Base-by-base conservation (phyloP, 371 early-diverging fungal genomes). In the Batrachochytrium dendrobatidis region DNA sequence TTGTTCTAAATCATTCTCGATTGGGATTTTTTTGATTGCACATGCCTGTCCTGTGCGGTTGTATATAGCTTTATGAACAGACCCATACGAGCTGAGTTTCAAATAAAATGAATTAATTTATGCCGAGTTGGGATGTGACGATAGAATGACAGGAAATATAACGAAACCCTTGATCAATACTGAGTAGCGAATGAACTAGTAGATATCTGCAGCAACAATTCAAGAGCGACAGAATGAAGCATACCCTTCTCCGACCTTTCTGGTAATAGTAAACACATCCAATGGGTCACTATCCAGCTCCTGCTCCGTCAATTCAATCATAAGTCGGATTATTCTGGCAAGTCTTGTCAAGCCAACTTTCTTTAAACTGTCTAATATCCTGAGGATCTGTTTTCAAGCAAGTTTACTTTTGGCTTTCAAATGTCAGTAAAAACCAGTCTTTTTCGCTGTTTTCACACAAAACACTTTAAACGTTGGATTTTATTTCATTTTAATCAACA, bases 1-100 rank as follows among this genome's bases (percentile, higher is more conserved):
- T 39, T 76, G 71, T 15, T 70, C 69, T 20, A 76, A 34, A 57
- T 86, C 83, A 58, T 76, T 68, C 20, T 79, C 82, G 18, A 78
- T 57, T 15, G 75, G 77, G 2, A 81, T 66, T 15, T 80, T 74
- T 67, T 86, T 86, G 25, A 86, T 59, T 6, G 88, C 86, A 18
- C 77, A 73, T 1, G 80, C 55, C 49, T 65, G 69, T 10, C 69
- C 66, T 22, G 84, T 81, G 1, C 69, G 66, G 45, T 62, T 72
- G 56, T 84, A 80, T 34, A 71, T 65, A 20, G 84, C 88, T 59
- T 81, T 84, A 68, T 86, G 83, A 7, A 88, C 86, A 12, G 82
- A 69, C 1, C 86, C 88, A 63, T 83, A 88, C 2, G 86, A 83
- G 6, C 88, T 84, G 34, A 25, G 17, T 5, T 25, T 26, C 24